phyloP scores from a whole-genome alignment of 352 stramenopile species.

The Phytophthora tubulina region DNA sequence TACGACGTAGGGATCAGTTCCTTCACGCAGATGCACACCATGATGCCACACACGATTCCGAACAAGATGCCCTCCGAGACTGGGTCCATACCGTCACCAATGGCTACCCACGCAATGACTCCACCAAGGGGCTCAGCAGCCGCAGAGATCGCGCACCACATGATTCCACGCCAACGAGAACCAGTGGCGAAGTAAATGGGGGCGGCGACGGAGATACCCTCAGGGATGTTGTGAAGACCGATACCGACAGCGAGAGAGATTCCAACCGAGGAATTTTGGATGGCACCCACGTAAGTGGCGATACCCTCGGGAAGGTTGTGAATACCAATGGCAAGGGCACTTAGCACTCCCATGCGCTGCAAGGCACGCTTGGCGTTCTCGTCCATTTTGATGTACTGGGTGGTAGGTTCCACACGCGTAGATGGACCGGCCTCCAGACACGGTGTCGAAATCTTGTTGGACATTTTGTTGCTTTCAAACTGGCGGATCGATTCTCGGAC shows the following conservation, averaged over 20 bases:
- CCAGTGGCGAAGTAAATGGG: conserved; percentile 97
- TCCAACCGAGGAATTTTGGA: conserved; percentile 92
- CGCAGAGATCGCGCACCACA: conserved; percentile 92
- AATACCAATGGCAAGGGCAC: conserved; percentile 92
- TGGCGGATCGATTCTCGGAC: conserved; percentile 46
- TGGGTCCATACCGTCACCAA: conserved; percentile 59
- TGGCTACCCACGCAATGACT: conserved; percentile 86
- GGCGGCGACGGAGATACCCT: conserved; percentile 95
- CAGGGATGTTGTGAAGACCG: conserved; percentile 97
- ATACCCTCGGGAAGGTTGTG: conserved; percentile 97
- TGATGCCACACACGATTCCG: conserved; percentile 94
- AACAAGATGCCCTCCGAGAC: conserved; percentile 90
- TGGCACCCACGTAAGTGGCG: conserved; percentile 93
- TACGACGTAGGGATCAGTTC: conserved; percentile 93
- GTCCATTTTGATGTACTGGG: conserved; percentile 39
- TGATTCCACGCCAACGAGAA: conserved; percentile 93
- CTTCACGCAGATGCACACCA: conserved; percentile 93
- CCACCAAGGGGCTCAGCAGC: conserved; percentile 91
- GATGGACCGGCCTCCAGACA: conserved; percentile 40
- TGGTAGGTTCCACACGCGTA: conserved; percentile 6
- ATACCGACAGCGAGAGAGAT: conserved; percentile 95
- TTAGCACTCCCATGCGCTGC: conserved; percentile 91
- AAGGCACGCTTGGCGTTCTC: conserved; percentile 54
- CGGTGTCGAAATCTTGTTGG: conserved; percentile 1
- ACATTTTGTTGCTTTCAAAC: conserved; percentile 35